A percentile compares a stretch with the other conserved stretches of the same genome.
phyloP scores from a whole-genome alignment of 225 moss, liverwort and hornwort species.

The Rhytidiadelphus loreus region DNA sequence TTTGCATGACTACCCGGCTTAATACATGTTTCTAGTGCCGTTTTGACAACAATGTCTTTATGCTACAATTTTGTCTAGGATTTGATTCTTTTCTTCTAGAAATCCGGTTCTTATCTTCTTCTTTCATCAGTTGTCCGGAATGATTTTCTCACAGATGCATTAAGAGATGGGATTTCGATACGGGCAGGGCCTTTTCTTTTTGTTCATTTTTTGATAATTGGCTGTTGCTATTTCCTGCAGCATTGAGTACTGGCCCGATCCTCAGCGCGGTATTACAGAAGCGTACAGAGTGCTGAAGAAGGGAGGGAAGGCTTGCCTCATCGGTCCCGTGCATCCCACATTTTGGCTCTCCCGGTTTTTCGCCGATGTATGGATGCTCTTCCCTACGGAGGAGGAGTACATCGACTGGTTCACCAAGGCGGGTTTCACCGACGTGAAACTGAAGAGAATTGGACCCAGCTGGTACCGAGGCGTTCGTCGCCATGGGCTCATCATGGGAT shows the following conservation, averaged over 20 bases:
- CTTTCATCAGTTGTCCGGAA: neutral
- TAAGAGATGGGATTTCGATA: neutral
- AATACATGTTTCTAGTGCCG: neutral
- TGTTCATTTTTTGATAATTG: neutral
- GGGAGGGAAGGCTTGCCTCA: constrained; percentile 92
- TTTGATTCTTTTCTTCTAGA: neutral
- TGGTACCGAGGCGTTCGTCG: constrained; percentile 98
- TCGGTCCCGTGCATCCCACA: constrained; percentile 93
- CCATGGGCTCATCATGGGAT: constrained; percentile 98
- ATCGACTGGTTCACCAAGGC: constrained; percentile 95
- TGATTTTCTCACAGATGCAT: neutral
- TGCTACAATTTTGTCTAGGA: neutral
- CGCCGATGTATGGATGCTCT: constrained; percentile 98
- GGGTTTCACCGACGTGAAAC: constrained; percentile 83
- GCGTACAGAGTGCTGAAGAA: constrained; percentile 93
- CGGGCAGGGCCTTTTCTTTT: neutral
- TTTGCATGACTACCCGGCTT: neutral
- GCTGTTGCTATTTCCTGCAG: constrained; percentile 23
- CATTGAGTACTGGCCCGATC: constrained; percentile 99
- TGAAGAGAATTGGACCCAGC: constrained; percentile 94
- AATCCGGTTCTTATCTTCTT: neutral
- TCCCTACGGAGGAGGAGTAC: constrained; percentile 92
- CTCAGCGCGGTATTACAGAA: constrained; percentile 85
- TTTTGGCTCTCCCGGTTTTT: constrained; percentile 88
- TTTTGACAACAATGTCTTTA: neutral